Conservation (phyloP, 495 filamentous ascomycete species). For the Terfezia claveryi region DNA sequence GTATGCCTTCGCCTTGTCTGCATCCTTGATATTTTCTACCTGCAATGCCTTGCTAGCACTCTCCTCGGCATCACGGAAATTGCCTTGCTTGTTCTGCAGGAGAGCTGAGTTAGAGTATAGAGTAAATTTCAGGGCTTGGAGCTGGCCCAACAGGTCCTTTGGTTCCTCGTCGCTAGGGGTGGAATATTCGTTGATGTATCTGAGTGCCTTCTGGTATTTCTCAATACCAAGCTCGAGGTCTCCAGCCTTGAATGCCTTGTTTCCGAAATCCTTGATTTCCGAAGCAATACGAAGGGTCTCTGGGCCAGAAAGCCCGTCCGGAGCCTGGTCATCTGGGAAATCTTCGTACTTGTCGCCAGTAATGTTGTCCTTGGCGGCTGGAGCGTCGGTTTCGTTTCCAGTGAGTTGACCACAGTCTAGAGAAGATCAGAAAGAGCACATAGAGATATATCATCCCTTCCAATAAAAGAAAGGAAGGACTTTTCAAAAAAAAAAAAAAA, state of each 20-base stretch:
- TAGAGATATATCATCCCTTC: background rate
- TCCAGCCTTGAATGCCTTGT: slow-evolving; percentile 66
- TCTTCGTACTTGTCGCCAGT: slow-evolving; percentile 91
- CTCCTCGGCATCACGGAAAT: slow-evolving; percentile 43
- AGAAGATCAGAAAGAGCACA: background rate
- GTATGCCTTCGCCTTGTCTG: slow-evolving; percentile 70
- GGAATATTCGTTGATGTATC: slow-evolving; percentile 81
- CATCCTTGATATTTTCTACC: slow-evolving; percentile 36
- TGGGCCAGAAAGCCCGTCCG: slow-evolving; percentile 32
- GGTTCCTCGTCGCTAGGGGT: slow-evolving; percentile 42
- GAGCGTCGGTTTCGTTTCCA: slow-evolving; percentile 40
- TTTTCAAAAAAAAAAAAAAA: no score
- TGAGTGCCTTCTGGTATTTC: slow-evolving; percentile 95
- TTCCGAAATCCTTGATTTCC: slow-evolving; percentile 82
- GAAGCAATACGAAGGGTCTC: slow-evolving; percentile 56
- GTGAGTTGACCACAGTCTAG: slow-evolving; percentile 68
- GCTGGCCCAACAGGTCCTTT: slow-evolving; percentile 38
- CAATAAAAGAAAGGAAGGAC: background rate
- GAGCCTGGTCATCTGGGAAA: slow-evolving; percentile 67
- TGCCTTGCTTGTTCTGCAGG: slow-evolving; percentile 56
- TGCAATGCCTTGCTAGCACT: slow-evolving; percentile 51
- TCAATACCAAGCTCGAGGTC: slow-evolving; percentile 50
- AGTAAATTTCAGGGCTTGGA: slow-evolving; percentile 52
- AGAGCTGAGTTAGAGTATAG: slow-evolving; percentile 60
- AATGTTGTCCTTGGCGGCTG: slow-evolving; percentile 43